Base-by-base conservation (phyloP, 2,329 filamentous ascomycete species). In the Ceratocystis lukuohia region DNA sequence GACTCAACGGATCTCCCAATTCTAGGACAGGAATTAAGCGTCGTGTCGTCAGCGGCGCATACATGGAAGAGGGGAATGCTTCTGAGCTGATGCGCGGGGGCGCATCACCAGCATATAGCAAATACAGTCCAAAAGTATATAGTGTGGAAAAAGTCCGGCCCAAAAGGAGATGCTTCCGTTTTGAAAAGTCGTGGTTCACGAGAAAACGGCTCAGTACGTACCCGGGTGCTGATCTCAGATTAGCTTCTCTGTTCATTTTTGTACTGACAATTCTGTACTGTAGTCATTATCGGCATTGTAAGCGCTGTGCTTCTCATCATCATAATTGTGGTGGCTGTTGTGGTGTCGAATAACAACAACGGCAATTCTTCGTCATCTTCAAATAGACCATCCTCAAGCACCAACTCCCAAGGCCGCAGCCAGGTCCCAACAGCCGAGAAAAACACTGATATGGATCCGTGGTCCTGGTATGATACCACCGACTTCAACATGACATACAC, bases 401-500 rank as follows among this genome's bases (percentile, higher is more conserved):
- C 12, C 50, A 56, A 56, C 50, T 53, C 79, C 28, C 77, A 84
- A 65, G 80, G 81, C 64, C 77, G 79, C 30, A 76, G 77, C 69
- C 81, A 79, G 67, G 83, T 89, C 62, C 88, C 88, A 68, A 76
- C 78, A 66, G 80, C 80, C 69, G 91, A 84, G 71, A 85, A 84
- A 74, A 90, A 86, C 15, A 89, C 88, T 1, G 87, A 88, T 69
- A 80, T 96, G 22, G 92, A 99, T 72, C 94, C 94, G 0, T 96
- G 91, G 74, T 86, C 87, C 1, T 99, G 94, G 94, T 88, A 88
- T 70, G 88, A 95, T 71, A 96, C 92, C 0, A 82, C 80, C 0
- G 91, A 92, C 72, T 96, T 97, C 79, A 99, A 99, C 73, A 82
- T 93, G 69, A 97, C 94, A 0, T 99, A 95, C 74, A 99, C 94